Conservation (phyloP, 805 yeast species). For the Diddensiella santjacobensis region DNA sequence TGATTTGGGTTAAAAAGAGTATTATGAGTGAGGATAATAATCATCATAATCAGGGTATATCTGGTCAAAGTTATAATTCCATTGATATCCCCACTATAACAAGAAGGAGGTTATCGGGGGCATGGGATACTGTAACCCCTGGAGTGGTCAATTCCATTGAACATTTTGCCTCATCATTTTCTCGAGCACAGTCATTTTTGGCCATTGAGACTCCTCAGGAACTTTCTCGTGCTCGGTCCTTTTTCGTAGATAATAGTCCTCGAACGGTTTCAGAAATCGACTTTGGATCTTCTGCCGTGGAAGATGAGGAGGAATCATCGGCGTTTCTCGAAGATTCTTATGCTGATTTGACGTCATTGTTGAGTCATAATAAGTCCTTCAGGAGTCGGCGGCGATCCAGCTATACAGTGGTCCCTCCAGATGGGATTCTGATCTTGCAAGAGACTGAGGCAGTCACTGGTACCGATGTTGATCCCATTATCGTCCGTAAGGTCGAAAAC, state of each 20-base stretch:
- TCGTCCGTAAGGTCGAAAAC: constrained; percentile 62
- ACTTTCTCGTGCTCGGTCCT: constrained; percentile 47
- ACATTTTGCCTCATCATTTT: constrained; percentile 74
- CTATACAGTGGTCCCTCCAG: constrained; percentile 14
- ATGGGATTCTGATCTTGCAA: constrained; percentile 19
- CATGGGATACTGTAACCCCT: not conserved
- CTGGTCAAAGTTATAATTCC: not conserved
- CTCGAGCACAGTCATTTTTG: constrained; percentile 73
- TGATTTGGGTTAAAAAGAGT: too few species aligned
- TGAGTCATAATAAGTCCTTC: constrained; percentile 2
- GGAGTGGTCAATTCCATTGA: constrained; percentile 53
- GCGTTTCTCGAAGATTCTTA: constrained; percentile 11
- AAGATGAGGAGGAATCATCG: constrained; percentile 3
- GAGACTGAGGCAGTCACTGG: constrained; percentile 26
- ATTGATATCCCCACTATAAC: not conserved
- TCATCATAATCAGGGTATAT: not conserved
- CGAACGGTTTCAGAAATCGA: constrained; percentile 8
- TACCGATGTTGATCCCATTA: constrained; percentile 48
- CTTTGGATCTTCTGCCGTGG: constrained; percentile 13
- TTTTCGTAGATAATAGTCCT: constrained; percentile 45
- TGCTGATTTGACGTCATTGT: constrained; percentile 3
- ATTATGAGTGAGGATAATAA: too few species aligned
- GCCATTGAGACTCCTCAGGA: constrained; percentile 45
- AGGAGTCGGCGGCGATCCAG: constrained; percentile 6
- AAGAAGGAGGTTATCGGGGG: not conserved